These are phyloP conservation scores for Candida boleticola DNA, from an alignment of 805 yeast genomes.

Conservation along the genomic window DNA sequence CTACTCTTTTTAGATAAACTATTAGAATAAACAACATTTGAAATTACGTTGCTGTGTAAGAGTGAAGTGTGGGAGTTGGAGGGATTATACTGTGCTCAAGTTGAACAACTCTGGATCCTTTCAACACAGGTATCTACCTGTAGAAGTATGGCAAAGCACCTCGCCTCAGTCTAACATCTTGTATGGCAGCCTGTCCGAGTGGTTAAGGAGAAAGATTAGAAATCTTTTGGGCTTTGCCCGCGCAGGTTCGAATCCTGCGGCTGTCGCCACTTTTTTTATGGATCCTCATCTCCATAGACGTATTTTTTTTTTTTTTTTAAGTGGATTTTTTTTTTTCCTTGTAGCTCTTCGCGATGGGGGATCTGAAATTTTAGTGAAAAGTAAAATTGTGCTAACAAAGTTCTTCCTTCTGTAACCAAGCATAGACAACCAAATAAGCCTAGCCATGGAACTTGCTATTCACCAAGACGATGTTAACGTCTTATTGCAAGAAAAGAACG, in stretches of 20 bases:
- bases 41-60: too few relatives aligned
- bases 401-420: slow-evolving; percentile 6
- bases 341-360: slow-evolving; percentile 3
- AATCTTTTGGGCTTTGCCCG: slow-evolving; percentile 59
- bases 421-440: neutral
- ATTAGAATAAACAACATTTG: too few relatives aligned
- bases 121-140: too few relatives aligned
- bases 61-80: too few relatives aligned
- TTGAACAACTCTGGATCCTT: too few relatives aligned
- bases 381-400: neutral
- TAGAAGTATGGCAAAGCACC: too few relatives aligned
- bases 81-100: too few relatives aligned
- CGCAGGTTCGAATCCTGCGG: slow-evolving; percentile 75
- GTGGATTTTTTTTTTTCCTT: slow-evolving; percentile 11
- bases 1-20: too few relatives aligned
- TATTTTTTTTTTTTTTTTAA: slow-evolving; percentile 6
- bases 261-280: slow-evolving; percentile 49
- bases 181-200: slow-evolving; percentile 52
- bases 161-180: too few relatives aligned
- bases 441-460: slow-evolving; percentile 67
- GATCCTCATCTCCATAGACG: neutral
- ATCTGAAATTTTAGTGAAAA: neutral
- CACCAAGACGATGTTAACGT: slow-evolving; percentile 73
- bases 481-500: slow-evolving; percentile 70
- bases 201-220: slow-evolving; percentile 65